Conservation (phyloP, 225 moss, liverwort and hornwort genomes). For the Marchantia paleacea region DNA sequence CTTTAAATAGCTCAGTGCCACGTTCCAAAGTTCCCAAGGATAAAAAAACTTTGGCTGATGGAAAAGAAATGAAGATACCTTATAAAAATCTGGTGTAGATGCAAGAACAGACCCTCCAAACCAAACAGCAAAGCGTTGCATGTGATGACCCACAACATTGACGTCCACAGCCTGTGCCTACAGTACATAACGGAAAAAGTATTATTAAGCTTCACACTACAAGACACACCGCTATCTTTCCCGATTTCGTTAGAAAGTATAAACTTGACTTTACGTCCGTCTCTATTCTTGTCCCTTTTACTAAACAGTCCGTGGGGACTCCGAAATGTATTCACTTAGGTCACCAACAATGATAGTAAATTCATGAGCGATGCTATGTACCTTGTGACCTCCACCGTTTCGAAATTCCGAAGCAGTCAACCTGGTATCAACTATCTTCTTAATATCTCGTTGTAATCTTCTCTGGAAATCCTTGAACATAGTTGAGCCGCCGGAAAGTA, state of each 20-base stretch:
- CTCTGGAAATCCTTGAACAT: conserved; percentile 97
- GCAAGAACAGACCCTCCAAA: conserved; percentile 89
- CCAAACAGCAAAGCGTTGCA: conserved; percentile 91
- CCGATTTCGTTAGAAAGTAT: too few species aligned
- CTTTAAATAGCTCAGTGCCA: neutral
- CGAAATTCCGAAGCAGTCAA: conserved; percentile 59
- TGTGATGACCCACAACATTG: conserved; percentile 86
- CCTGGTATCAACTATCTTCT: conserved; percentile 83
- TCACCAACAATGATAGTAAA: too few species aligned
- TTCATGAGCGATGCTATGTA: conserved; percentile 12
- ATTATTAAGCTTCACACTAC: neutral
- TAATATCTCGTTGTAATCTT: conserved; percentile 85
- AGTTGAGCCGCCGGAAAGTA: conserved; percentile 90
- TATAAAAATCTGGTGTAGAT: conserved; percentile 85
- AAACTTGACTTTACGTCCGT: too few species aligned
- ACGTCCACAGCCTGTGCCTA: conserved; percentile 86
- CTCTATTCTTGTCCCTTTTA: too few species aligned
- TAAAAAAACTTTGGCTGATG: too few species aligned
- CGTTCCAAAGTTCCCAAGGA: too few species aligned
- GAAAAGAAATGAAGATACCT: conserved; percentile 34
- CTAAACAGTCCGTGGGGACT: too few species aligned
- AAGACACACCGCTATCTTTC: too few species aligned
- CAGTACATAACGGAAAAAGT: neutral
- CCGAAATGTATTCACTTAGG: too few species aligned
- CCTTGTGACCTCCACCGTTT: conserved; percentile 64